phyloP scores from a whole-genome alignment of 1,284 basidiomycete species.

The Trametes hirsuta region DNA sequence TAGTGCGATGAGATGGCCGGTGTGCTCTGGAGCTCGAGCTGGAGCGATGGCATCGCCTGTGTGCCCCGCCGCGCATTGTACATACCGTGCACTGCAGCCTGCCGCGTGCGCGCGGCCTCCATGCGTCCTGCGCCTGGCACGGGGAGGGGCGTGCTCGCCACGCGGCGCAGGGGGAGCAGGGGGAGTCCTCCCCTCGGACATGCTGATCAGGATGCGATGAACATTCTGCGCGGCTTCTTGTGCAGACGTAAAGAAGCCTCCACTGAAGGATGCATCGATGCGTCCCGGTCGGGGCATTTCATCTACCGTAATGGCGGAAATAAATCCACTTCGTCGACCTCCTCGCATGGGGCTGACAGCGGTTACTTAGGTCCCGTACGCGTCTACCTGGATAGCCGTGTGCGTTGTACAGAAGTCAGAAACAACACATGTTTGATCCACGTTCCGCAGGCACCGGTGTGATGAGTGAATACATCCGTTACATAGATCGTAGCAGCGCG shows the following conservation, averaged over 20 bases:
- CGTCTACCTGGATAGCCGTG: no score
- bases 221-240: background rate
- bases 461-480: background rate
- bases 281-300: background rate
- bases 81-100: slow-evolving; percentile 1
- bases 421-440: background rate
- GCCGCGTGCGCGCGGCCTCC: slow-evolving; percentile 2
- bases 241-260: background rate
- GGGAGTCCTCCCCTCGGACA: background rate
- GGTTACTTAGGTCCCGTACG: no score
- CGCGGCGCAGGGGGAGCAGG: background rate
- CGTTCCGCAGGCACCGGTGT: background rate
- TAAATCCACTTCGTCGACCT: no score
- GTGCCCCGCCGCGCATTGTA: slow-evolving; percentile 2
- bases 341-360: no score
- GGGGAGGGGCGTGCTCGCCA: slow-evolving; percentile 1
- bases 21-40: background rate
- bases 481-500: background rate
- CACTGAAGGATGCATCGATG: background rate
- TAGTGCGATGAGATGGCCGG: background rate
- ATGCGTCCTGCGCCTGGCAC: slow-evolving; percentile 18
- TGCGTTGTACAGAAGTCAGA: no score
- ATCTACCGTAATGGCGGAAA: no score
- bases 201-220: background rate
- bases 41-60: slow-evolving; percentile 3